Evolutionary conservation across 768 basidiomycete species (phyloP), one percentile per base, ranked within the genome.

Genomic region (Phanerodontia chrysosporium): DNA sequence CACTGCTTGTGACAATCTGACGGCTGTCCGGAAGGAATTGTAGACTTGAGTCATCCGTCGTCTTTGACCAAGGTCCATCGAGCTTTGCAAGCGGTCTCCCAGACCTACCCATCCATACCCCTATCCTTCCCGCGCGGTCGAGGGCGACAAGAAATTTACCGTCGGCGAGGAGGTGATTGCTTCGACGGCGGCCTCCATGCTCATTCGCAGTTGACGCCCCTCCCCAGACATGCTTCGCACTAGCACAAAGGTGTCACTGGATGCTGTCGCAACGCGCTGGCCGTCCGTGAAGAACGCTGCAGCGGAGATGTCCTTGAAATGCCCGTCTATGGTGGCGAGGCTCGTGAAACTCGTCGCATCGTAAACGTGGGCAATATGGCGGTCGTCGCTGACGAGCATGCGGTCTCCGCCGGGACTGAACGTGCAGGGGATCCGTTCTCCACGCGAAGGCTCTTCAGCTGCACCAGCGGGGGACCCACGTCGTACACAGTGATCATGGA

Each of bases 21-120:
- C 70, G 68, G 10, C 73, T 75, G 60, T 80, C 75, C 28, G 75
- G 76, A 6, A 76, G 75, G 59, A 80, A 75, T 60, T 68, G 64
- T 52, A 81, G 71, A 32, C 65, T 71, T 1, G 32, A 60, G 21
- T 68, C 53, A 3, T 75, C 74, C 51, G 62, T 67, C 1, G 22
- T 32, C 54, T 71, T 69, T 7, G 6, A 7, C 6, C 13, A 7
- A 0, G 65, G 39, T 4, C 39, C 69, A 14, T 49, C 8, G 30
- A 58, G 53, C 28, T 52, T 30, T 14, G 48, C 24, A 2, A 48
- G 9, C 16, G 53, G 13, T 18, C 42, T 48, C 18, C 59, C 60
- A 3, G 64, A 59, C 28, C 13, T 16, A 16, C 46, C 25, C 49
- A 10, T 62, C 65, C 65, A 66, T 13, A 66, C 13, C 36, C 53